Evolutionary conservation across 2,329 filamentous ascomycete species (phyloP), one percentile per base, ranked within the genome.

Genomic region (Raffaelea ambrosiae): DNA sequence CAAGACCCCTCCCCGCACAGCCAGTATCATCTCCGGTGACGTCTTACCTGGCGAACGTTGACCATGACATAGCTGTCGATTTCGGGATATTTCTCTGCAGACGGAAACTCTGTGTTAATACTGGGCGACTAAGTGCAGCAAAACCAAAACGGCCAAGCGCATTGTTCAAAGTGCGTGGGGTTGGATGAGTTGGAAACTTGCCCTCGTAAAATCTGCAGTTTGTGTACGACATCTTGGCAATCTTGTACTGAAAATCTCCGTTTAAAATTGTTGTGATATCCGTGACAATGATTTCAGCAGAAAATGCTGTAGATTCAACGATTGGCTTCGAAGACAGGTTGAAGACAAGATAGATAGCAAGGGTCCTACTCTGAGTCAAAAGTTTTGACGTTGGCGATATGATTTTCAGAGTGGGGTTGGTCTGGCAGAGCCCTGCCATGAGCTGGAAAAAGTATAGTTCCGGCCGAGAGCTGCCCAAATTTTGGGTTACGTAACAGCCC

Each of bases 31-130:
- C 19, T 3, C 5, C 23, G 20, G 18, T 19, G 2, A 9, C 31
- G 63, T n/a, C 77, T 54, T 66, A 90, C 86, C 83, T 95, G 89
- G 81, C 53, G 53, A 39, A 58, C 93, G 71, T 97, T 98, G 67
- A 98, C 93, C 93, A 98, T 98, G 66, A 98, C 94, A 72, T 96
- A 97, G 77, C 88, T 95, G 73, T 98, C 93, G 66, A 98, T 91
- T 78, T 97, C 93, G 51, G 89, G 89, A 65, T 85, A 94, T 64
- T 82, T 81, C 55, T 81, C 77, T 56, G 48, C 22, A n/a, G n/a
- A 29, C 26, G 26, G 26, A 29, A 29, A n/a, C n/a, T n/a, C 26
- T 7, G 26, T 29, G 26, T 29, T 29, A 11, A 3, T 52, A 77
- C 13, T 4, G 48, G n/a, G n/a, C n/a, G n/a, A n/a, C 42, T 23